phyloP scores from a whole-genome alignment of 192 early-diverging fungal species.

The Dispira simplex region DNA sequence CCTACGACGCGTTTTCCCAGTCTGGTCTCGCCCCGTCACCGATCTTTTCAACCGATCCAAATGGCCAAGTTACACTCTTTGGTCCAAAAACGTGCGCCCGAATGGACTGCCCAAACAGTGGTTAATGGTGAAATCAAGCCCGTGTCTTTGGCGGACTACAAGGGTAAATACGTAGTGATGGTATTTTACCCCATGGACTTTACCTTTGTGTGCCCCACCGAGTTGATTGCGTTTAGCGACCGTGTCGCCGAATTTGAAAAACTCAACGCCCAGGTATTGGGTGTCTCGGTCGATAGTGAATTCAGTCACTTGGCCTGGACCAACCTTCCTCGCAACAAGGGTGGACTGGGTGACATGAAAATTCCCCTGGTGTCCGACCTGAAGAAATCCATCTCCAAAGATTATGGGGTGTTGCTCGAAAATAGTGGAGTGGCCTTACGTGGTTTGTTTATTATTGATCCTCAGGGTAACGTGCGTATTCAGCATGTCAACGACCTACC shows the following conservation, averaged over 20 bases:
- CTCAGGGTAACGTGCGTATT: constrained; percentile 40
- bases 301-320: constrained; percentile 39
- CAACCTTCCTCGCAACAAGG: constrained; percentile 31
- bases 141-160: constrained; percentile 20
- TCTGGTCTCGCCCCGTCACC: no score
- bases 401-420: constrained; percentile 26
- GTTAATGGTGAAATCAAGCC: constrained; percentile 18
- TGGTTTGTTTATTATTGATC: constrained; percentile 44
- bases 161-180: constrained; percentile 36
- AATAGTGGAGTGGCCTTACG: constrained; percentile 12
- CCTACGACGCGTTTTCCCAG: no score
- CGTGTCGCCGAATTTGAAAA: constrained; percentile 34
- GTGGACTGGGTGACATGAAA: constrained; percentile 36
- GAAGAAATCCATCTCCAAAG: constrained; percentile 29
- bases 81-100: constrained; percentile 12
- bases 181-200: constrained; percentile 67
- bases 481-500: constrained; percentile 40
- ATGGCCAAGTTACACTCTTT: no score
- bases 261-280: constrained; percentile 35
- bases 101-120: constrained; percentile 18
- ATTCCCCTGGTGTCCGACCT: constrained; percentile 36
- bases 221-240: constrained; percentile 39
- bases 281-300: constrained; percentile 32
- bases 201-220: constrained; percentile 42
- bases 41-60: no score